phyloP scores from a whole-genome alignment of 2,329 filamentous ascomycete species.

The Nemania diffusa region DNA sequence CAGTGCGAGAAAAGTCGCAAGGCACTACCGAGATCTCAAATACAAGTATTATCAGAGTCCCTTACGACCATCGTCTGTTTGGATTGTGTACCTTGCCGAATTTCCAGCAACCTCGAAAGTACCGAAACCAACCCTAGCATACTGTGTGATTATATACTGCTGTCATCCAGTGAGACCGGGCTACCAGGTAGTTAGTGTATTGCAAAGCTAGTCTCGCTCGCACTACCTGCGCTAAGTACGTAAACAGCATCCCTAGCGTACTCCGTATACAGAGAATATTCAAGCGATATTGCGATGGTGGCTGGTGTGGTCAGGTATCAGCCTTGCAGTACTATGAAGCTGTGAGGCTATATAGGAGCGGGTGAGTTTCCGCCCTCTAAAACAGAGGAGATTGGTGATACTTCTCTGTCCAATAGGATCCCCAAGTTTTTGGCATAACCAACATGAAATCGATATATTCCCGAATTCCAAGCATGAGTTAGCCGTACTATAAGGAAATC shows the following conservation, averaged over 20 bases:
- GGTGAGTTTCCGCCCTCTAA: not conserved
- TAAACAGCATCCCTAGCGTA: too few species aligned
- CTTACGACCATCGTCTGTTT: not conserved
- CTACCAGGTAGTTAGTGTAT: too few species aligned
- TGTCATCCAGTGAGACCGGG: too few species aligned
- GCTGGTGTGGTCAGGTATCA: not conserved
- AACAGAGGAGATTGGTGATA: not conserved
- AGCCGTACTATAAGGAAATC: not conserved
- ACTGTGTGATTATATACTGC: not conserved
- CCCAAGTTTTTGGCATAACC: not conserved
- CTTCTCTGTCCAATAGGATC: not conserved
- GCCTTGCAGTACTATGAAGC: slow-evolving; percentile 21
- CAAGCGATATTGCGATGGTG: not conserved
- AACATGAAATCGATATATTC: not conserved
- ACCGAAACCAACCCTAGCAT: slow-evolving; percentile 11
- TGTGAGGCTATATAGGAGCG: slow-evolving; percentile 9
- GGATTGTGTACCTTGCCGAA: slow-evolving; percentile 21
- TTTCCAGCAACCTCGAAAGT: slow-evolving; percentile 9
- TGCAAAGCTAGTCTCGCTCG: slow-evolving; percentile 7
- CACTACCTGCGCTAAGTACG: not conserved
- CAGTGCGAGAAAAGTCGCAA: slow-evolving; percentile 2
- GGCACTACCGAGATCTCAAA: slow-evolving; percentile 12
- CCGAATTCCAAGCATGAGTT: not conserved
- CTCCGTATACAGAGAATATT: too few species aligned
- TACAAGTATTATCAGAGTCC: slow-evolving; percentile 15